Conservation (phyloP, 23 red algal genomes). For the Chondrus crispus region DNA sequence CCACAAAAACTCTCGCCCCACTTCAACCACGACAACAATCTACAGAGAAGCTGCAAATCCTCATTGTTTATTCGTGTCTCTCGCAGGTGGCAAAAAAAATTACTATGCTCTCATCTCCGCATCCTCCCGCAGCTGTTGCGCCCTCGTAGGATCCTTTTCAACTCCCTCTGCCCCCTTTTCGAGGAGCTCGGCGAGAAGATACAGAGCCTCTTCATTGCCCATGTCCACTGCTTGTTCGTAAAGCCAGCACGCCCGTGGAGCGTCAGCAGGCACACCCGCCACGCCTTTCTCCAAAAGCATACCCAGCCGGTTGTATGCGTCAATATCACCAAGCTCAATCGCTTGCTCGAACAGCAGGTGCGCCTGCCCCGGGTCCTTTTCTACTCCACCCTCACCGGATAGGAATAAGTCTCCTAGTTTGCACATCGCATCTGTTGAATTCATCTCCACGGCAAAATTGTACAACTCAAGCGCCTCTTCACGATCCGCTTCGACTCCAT, state of each 20-base stretch:
- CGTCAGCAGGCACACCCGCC: slow-evolving; percentile 6
- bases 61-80: no score
- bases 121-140: slow-evolving; percentile 35
- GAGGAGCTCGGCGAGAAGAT: slow-evolving; percentile 28
- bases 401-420: slow-evolving; percentile 35
- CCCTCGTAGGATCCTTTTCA: slow-evolving; percentile 28
- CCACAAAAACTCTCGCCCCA: no score
- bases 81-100: no score
- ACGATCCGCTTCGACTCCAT: slow-evolving; percentile 5
- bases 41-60: no score
- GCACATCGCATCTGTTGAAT: slow-evolving; percentile 43
- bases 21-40: no score
- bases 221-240: slow-evolving; percentile 41
- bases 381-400: slow-evolving; percentile 5
- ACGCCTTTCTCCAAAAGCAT: slow-evolving; percentile 40
- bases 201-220: slow-evolving; percentile 36
- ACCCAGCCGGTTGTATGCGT: slow-evolving; percentile 10
- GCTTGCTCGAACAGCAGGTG: slow-evolving; percentile 32
- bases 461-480: slow-evolving; percentile 29
- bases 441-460: slow-evolving; percentile 13
- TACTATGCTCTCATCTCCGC: background rate
- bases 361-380: background rate
- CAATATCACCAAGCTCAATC: slow-evolving; percentile 29
- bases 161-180: slow-evolving; percentile 36
- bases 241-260: background rate